Conservation (phyloP, 305 asterid species). For the Fraxinus paxiana region DNA sequence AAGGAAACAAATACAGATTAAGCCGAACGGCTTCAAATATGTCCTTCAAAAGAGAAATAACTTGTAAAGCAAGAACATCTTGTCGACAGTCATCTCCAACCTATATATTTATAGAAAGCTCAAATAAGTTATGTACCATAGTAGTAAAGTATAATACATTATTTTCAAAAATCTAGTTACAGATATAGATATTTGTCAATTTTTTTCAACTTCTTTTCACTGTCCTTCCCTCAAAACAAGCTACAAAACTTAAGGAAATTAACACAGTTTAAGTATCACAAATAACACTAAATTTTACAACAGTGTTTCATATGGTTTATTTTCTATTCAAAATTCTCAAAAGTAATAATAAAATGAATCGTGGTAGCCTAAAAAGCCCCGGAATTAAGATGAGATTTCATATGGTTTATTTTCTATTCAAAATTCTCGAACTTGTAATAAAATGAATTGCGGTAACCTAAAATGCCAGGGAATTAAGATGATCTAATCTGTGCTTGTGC, state of each 20-base stretch:
- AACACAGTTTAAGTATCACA: slow-evolving; percentile 7
- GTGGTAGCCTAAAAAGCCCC: background rate
- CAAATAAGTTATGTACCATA: slow-evolving; percentile 33
- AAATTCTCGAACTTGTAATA: background rate
- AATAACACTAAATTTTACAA: background rate
- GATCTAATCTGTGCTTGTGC: background rate
- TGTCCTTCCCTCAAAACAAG: slow-evolving; percentile 14
- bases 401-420: background rate
- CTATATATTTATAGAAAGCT: slow-evolving; percentile 41
- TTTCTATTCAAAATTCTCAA: background rate
- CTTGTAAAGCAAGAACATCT: slow-evolving; percentile 98
- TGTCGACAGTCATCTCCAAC: slow-evolving; percentile 99
- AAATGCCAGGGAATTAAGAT: background rate
- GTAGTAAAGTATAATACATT: background rate
- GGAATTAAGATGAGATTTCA: background rate
- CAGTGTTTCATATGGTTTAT: background rate
- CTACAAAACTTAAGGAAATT: background rate
- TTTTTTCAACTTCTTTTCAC: slow-evolving; percentile 1
- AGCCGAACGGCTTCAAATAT: slow-evolving; percentile 86
- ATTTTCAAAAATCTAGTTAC: background rate
- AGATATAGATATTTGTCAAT: background rate
- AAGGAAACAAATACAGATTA: slow-evolving; percentile 78
- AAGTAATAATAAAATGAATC: background rate
- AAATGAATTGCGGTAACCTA: background rate
- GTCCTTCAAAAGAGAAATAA: slow-evolving; percentile 91